Base-by-base conservation (phyloP, 1,284 basidiomycete species). In the Moniliophthora roreri region DNA sequence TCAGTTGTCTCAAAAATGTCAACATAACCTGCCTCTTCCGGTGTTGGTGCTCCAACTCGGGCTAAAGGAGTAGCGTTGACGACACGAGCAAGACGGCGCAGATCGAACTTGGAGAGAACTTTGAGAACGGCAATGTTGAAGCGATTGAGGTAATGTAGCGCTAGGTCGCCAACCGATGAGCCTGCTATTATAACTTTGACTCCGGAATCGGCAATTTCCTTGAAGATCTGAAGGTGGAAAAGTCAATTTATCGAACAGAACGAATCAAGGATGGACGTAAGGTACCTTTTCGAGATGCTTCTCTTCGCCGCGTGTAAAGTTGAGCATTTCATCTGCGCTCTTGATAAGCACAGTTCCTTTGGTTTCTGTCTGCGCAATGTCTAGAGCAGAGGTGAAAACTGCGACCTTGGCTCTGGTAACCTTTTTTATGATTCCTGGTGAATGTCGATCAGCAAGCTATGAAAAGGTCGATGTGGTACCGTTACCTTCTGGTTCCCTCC, bases 311-410 rank as follows among this genome's bases (percentile, higher is more conserved):
- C 84, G 80, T 3, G 95, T 93, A 67, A 99, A 99, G 75, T 96
- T 94, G 59, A 97, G 81, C 82, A 99, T 91, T 70, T 99, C 96
- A 54, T 97, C 89, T 4, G 95, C 94, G 70, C 87, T 98, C 71
- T 96, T 94, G 63, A 99, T 82, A 45, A 99, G 80, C 1, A 99
- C 97, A 2, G 97, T 99, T 46, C 97, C 97, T 73, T 99, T 99
- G 20, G 97, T 99, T 75, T 99, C 97, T 20, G 97, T 98, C 72
- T 99, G 97, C 13, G 93, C 83, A 55, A 94, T 85, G 69, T 98
- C 96, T 56, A 98, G 80, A 1, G 91, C 91, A 59, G 87, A 93
- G 0, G 95, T 98, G 76, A 90, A 98, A 53, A 98, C 91, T 5
- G 91, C 95, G 45, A 97, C 94, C 72, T 97, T 96, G 49, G 86